Percentiles rank a stretch among this genome's conserved stretches.
phyloP scores from a whole-genome alignment of 805 yeast genomes.

The Pichia cephalocereana region DNA sequence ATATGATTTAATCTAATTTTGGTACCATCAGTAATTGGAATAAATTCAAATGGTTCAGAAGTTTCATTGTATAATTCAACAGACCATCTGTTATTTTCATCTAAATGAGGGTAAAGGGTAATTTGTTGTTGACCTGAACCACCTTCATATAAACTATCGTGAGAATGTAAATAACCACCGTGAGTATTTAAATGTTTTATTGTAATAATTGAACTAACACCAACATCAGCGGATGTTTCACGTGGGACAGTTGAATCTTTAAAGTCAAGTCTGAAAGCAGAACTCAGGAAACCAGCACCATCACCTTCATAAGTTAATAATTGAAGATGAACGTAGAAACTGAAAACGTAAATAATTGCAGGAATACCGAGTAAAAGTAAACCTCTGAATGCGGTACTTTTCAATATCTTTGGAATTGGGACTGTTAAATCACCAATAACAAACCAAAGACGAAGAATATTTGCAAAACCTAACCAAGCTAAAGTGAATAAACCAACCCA shows the following conservation, averaged over 20 bases:
- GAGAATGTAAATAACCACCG: slow-evolving; percentile 84
- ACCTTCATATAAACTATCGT: slow-evolving; percentile 56
- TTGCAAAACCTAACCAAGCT: slow-evolving; percentile 64
- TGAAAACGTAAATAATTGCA: slow-evolving; percentile 39
- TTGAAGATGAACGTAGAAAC: slow-evolving; percentile 57
- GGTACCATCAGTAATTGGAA: slow-evolving; percentile 56
- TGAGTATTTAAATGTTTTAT: slow-evolving; percentile 60
- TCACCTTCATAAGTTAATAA: slow-evolving; percentile 54
- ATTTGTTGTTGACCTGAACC: slow-evolving; percentile 83
- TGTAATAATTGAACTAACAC: slow-evolving; percentile 59
- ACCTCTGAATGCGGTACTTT: slow-evolving; percentile 45
- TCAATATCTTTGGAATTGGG: slow-evolving; percentile 32
- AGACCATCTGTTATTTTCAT: slow-evolving; percentile 63
- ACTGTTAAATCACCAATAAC: slow-evolving; percentile 60
- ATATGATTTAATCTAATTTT: slow-evolving; percentile 61
- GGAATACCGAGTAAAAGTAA: slow-evolving; percentile 51
- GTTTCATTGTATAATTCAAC: slow-evolving; percentile 59
- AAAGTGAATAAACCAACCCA: slow-evolving; percentile 82
- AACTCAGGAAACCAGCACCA: slow-evolving; percentile 62
- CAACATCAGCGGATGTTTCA: slow-evolving; percentile 55
- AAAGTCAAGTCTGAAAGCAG: slow-evolving; percentile 62
- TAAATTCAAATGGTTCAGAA: slow-evolving; percentile 47
- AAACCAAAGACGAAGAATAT: slow-evolving; percentile 60
- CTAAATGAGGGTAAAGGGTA: slow-evolving; percentile 72
- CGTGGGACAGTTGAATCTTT: slow-evolving; percentile 52